These are phyloP conservation scores for Hibiscus syriacus DNA, from an alignment of 345 rosid genomes.

Conservation along the genomic window DNA sequence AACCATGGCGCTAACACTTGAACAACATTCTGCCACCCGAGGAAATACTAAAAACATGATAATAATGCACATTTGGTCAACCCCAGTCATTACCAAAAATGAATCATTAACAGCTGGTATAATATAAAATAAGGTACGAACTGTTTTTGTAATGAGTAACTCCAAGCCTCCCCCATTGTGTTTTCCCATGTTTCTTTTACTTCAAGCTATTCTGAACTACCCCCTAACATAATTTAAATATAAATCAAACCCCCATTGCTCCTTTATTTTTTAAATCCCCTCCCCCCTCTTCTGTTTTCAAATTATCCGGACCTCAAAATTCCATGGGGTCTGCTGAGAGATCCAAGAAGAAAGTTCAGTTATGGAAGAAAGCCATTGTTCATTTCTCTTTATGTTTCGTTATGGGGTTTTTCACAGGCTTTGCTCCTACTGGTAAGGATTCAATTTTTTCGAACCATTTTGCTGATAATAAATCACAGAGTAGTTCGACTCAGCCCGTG, in stretches of 20 bases:
- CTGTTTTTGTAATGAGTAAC: no score
- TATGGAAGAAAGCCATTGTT: constrained; percentile 79
- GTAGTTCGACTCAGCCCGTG: constrained; percentile 21
- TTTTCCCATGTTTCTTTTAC: background rate
- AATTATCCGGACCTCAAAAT: background rate
- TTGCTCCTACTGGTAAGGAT: constrained; percentile 68
- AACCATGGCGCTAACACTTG: background rate
- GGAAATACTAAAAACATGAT: no score
- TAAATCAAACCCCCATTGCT: background rate
- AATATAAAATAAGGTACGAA: background rate
- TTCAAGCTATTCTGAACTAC: constrained; percentile 13
- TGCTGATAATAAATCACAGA: constrained; percentile 19
- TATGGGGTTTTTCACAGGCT: constrained; percentile 62
- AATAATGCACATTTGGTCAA: no score
- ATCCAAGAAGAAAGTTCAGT: constrained; percentile 69
- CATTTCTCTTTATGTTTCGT: constrained; percentile 39
- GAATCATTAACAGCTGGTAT: background rate
- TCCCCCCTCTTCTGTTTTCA: no score
- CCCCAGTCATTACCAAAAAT: background rate
- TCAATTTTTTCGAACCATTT: constrained; percentile 27
- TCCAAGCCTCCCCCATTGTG: no score
- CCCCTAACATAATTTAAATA: background rate
- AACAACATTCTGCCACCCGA: background rate
- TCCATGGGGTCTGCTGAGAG: constrained; percentile 59
- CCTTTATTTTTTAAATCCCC: background rate